A percentile compares a stretch with the other conserved stretches of the same genome.
These are phyloP conservation scores for Pythium aquatile DNA, from an alignment of 352 stramenopile species.

Conservation along the genomic window DNA sequence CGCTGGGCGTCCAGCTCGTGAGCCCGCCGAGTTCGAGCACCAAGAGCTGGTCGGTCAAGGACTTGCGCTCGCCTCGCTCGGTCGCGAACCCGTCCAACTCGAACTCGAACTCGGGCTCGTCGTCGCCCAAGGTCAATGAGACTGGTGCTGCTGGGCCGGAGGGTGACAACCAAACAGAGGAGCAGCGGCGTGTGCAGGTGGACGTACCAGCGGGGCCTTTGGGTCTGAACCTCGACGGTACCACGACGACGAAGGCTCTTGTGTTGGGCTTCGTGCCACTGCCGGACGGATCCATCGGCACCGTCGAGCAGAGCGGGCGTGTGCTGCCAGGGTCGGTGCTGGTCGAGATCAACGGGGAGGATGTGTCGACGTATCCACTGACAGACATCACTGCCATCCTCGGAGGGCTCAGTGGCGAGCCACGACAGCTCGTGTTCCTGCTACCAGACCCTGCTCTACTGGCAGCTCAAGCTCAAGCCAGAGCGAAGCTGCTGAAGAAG, in stretches of 20 bases:
- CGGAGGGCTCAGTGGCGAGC: constrained; percentile 28
- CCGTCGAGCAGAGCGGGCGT: constrained; percentile 41
- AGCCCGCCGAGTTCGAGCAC: constrained; percentile 20
- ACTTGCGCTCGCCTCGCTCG: constrained; percentile 24
- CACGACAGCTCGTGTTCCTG: constrained; percentile 46
- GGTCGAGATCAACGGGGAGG: constrained; percentile 60
- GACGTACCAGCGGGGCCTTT: constrained; percentile 52
- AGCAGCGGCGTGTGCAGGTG: constrained; percentile 33
- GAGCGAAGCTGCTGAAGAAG: constrained; percentile 15
- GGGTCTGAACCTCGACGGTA: constrained; percentile 54
- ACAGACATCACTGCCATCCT: constrained; percentile 46
- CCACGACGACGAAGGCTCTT: constrained; percentile 34
- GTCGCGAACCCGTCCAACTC: constrained; percentile 14
- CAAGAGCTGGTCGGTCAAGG: constrained; percentile 28
- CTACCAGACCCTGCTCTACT: constrained; percentile 27
- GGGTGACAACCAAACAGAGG: constrained; percentile 5
- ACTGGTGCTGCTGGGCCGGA: background rate
- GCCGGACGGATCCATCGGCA: constrained; percentile 43
- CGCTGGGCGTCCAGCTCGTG: constrained; percentile 12
- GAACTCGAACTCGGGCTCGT: constrained; percentile 9
- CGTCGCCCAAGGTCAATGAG: constrained; percentile 6
- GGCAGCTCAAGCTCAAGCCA: background rate
- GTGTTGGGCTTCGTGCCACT: constrained; percentile 65
- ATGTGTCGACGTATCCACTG: constrained; percentile 46
- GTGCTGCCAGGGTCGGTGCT: constrained; percentile 44